Evolutionary conservation across 2,329 filamentous ascomycete genomes (phyloP), one percentile per base, ranked within the genome.

Genomic region (Fusarium azukiicola): DNA sequence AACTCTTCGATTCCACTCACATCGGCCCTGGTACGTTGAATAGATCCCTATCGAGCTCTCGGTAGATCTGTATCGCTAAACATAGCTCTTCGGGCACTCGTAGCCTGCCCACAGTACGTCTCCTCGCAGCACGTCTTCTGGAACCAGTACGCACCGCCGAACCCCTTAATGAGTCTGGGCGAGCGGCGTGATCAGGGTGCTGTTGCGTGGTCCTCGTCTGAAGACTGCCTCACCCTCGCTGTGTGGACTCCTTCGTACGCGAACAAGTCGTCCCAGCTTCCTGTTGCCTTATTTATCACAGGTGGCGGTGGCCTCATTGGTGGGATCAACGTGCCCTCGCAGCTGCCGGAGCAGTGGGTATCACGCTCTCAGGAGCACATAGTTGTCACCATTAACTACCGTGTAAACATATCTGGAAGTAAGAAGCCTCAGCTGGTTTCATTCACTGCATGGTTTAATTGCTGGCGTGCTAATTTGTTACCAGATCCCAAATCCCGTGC

Each of bases 321-420:
- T 23, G 47, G 47, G 47, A 50, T 50, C n/a, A 50, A 50, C 23
- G 47, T 50, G n/a, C 47, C 47, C 12, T 50, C 47, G 12, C 47
- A 50, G 47, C n/a, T 50, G n/a, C 47, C 47, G 47, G 47, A 50
- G 47, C 47, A 50, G 47, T 50, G 47, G 47, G 47, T 50, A n/a
- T 50, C 47, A 9, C 47, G 47, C 21, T 50, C 47, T 16, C 47
- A 50, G 47, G 47, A 50, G 47, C 47, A 50, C 13, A 50, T 50
- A n/a, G 47, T 50, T 50, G 47, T 50, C 47, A 50, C 47, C 21
- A 50, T 50, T 23, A 50, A 50, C 47, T 50, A 50, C 47, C 47
- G 47, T 13, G 47, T 50, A 23, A 50, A 50, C n/a, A 50, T 50
- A 50, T 50, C 23, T 50, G 47, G 47, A 50, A 50, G 47, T 50